Evolutionary conservation across 2,329 filamentous ascomycete genomes (phyloP), one percentile per base, ranked within the genome.

Genomic region (Nannizzia gypsea): DNA sequence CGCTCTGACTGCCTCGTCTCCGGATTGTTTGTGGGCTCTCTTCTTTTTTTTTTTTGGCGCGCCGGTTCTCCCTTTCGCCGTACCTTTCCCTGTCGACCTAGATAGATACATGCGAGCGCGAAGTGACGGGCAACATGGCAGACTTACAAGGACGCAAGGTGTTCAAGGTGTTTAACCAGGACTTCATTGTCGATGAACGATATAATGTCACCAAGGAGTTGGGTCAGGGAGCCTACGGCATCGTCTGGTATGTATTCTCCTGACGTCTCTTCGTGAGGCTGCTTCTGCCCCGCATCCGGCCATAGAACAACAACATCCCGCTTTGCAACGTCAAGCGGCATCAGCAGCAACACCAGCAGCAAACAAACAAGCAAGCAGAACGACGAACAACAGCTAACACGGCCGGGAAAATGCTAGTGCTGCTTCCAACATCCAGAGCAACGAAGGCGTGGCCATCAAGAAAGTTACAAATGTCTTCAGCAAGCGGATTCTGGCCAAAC

Each of bases 381-480:
- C n/a, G 46, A 56, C 20, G 26, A 34, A 11, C 31, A 34, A 34
- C 31, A 52, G 60, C 62, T 64, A 62, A 63, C 63, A 46, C 64
- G 62, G 59, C 60, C 36, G n/a, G 15, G n/a, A 9, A 20, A 36
- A 48, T 57, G 64, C 64, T 72, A 96, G 91, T 76, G 92, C 93
- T 62, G 93, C 93, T 60, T 89, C 90, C 66, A 96, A 97, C 80
- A 86, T 85, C 72, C 85, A 90, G 74, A 95, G 88, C 34, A 87
- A 85, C 70, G 93, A 99, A 73, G 91, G 92, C 44, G 91, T 99
- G 64, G 93, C 93, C 69, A 93, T 99, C 81, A 99, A 99, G 78
- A 99, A 99, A 78, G 90, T 99, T 73, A 99, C 93, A 79, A 99
- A 99, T 88, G 92, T 99, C 69, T 99, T 99, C 77, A 96, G 90